phyloP scores from a whole-genome alignment of 208 protist species.

The Acanthamoeba sp. region DNA sequence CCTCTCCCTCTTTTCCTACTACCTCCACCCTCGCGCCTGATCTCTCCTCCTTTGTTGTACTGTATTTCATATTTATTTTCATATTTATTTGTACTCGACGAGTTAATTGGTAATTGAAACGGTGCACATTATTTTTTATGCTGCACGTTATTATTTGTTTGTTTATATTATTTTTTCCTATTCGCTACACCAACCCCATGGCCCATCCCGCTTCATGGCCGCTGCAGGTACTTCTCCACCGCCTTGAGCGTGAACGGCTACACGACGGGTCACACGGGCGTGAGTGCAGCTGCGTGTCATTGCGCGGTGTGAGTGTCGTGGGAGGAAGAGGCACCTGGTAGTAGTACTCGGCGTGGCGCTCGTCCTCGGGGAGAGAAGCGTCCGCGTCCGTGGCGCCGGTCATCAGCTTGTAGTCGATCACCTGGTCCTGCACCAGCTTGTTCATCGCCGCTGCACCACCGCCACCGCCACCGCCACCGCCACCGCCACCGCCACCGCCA shows the following conservation, averaged over 20 bases:
- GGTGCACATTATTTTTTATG: background rate
- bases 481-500: too few relatives aligned
- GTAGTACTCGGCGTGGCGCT: constrained; percentile 67
- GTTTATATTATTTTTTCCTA: background rate
- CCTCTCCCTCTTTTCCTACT: constrained; percentile 50
- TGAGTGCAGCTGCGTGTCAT: background rate
- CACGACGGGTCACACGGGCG: too few relatives aligned
- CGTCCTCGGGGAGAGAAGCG: background rate
- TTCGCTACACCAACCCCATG: background rate
- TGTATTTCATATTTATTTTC: background rate
- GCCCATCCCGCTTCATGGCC: background rate
- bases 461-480: background rate
- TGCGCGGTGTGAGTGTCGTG: background rate
- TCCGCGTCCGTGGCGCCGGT: background rate
- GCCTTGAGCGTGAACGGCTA: constrained; percentile 63
- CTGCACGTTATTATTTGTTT: background rate
- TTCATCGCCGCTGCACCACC: constrained; percentile 20
- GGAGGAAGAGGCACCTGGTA: constrained; percentile 27
- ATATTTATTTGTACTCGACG: background rate
- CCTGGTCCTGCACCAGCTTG: constrained; percentile 68
- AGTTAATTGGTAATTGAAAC: too few relatives aligned
- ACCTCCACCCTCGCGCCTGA: background rate
- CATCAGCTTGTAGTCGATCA: constrained; percentile 56
- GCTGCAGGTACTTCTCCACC: constrained; percentile 53
- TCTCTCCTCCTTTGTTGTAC: background rate